phyloP scores from a whole-genome alignment of 2,329 filamentous ascomycete genomes.

The Dothistroma pini region DNA sequence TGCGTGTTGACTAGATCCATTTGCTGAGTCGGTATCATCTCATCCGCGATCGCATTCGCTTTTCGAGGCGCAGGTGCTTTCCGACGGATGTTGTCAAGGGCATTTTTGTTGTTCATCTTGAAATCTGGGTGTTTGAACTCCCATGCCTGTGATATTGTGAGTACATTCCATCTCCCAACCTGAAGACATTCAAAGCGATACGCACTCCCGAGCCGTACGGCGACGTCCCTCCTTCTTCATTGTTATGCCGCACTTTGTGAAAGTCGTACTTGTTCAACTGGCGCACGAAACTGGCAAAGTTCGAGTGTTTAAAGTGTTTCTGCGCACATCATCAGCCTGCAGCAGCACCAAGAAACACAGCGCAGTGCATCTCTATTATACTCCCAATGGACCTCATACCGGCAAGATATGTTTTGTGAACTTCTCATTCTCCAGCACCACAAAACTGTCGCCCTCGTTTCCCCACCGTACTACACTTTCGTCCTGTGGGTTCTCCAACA shows the following conservation, averaged over 20 bases:
- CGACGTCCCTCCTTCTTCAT: conserved; percentile 77
- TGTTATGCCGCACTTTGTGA: conserved; percentile 92
- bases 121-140: conserved; percentile 99
- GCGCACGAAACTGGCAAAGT: conserved; percentile 72
- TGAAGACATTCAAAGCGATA: neutral
- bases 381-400: neutral
- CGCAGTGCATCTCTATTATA: neutral
- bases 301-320: conserved; percentile 96
- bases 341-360: neutral
- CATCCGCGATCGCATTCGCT: conserved; percentile 59
- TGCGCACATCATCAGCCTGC: conserved; percentile 36
- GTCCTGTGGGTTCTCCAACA: conserved; percentile 94
- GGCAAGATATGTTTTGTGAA: conserved; percentile 93
- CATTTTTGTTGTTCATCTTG: conserved; percentile 91
- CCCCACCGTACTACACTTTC: conserved; percentile 93
- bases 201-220: conserved; percentile 75
- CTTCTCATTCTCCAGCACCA: conserved; percentile 97
- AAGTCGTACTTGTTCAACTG: conserved; percentile 68
- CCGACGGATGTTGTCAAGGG: conserved; percentile 89
- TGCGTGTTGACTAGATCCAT: conserved; percentile 86
- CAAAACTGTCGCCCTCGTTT: conserved; percentile 90
- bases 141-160: conserved; percentile 62
- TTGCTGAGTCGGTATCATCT: conserved; percentile 77
- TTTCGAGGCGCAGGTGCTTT: conserved; percentile 93
- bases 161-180: conserved; percentile 16